A percentile compares a stretch with the other conserved stretches of the same genome.
Evolutionary conservation across 2,329 filamentous ascomycete genomes (phyloP).

Genomic region (Biscogniauxia sp.): DNA sequence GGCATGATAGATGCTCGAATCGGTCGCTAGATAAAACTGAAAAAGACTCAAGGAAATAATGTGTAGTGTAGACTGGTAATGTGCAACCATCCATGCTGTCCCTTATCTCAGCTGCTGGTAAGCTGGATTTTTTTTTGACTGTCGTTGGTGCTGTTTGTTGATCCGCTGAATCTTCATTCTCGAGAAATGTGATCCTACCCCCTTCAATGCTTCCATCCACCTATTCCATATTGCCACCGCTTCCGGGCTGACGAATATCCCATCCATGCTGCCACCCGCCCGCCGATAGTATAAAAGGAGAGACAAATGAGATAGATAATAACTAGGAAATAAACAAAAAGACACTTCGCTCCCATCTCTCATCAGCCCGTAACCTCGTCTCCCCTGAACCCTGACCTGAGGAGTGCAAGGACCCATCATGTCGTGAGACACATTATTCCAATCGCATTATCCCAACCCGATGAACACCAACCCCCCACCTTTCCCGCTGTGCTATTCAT

Average conservation of each 20-base stretch:
- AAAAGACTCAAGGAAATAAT: not conserved
- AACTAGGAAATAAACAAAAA: not conserved
- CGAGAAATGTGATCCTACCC: not conserved
- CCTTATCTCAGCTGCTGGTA: not conserved
- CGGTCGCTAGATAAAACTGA: not conserved
- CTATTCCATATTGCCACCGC: not conserved
- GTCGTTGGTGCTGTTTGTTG: not conserved
- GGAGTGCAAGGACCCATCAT: not conserved
- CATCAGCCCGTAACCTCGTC: not conserved
- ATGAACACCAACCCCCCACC: constrained; percentile 17
- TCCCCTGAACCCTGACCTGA: not conserved
- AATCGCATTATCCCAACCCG: not conserved
- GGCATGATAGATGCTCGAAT: not conserved
- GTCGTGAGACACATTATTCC: not conserved
- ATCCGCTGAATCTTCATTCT: not conserved
- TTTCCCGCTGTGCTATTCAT: constrained; percentile 15
- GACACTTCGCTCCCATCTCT: not conserved
- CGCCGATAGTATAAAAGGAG: too few relatives aligned
- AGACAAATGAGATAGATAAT: not conserved
- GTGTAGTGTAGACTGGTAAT: not conserved
- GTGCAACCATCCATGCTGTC: not conserved
- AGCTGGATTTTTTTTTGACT: not conserved
- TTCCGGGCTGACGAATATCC: not conserved
- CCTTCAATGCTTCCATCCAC: not conserved
- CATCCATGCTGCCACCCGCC: not conserved